phyloP scores from a whole-genome alignment of 345 rosid genomes.

The Eucalyptus lansdowneana region DNA sequence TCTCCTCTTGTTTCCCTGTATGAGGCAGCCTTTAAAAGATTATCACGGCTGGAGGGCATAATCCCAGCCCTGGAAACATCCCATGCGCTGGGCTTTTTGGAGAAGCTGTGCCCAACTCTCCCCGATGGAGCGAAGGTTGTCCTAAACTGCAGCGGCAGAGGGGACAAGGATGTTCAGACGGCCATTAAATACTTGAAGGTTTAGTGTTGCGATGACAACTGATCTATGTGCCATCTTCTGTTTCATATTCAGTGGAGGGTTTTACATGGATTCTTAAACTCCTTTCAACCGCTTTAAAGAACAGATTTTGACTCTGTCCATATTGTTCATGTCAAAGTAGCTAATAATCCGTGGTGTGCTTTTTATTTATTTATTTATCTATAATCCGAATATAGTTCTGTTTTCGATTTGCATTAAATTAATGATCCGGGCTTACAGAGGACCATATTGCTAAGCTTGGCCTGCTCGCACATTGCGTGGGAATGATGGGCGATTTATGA shows the following conservation, averaged over 20 bases:
- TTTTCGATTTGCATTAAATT: not conserved
- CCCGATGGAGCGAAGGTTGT: slow-evolving; percentile 51
- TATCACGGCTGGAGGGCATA: slow-evolving; percentile 71
- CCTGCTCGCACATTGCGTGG: not conserved
- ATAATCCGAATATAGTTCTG: not conserved
- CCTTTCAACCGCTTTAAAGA: not conserved
- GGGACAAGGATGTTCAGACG: slow-evolving; percentile 92
- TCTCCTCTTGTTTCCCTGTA: not conserved
- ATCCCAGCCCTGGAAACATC: slow-evolving; percentile 91
- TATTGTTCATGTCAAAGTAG: not conserved
- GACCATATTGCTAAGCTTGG: not conserved
- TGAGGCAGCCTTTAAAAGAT: slow-evolving; percentile 71
- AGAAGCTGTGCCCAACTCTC: slow-evolving; percentile 79
- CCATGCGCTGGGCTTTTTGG: slow-evolving; percentile 74
- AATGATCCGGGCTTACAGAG: not conserved
- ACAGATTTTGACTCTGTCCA: not conserved
- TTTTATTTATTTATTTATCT: not conserved
- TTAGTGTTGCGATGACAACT: not conserved
- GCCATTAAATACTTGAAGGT: slow-evolving; percentile 58
- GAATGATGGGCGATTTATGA: not conserved
- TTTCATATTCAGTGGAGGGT: not conserved
- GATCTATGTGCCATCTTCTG: not conserved
- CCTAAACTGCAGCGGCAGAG: slow-evolving; percentile 90
- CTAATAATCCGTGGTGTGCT: not conserved
- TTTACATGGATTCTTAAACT: not conserved